Evolutionary conservation across 2,329 filamentous ascomycete genomes (phyloP).

Genomic region (Fusarium concolor): DNA sequence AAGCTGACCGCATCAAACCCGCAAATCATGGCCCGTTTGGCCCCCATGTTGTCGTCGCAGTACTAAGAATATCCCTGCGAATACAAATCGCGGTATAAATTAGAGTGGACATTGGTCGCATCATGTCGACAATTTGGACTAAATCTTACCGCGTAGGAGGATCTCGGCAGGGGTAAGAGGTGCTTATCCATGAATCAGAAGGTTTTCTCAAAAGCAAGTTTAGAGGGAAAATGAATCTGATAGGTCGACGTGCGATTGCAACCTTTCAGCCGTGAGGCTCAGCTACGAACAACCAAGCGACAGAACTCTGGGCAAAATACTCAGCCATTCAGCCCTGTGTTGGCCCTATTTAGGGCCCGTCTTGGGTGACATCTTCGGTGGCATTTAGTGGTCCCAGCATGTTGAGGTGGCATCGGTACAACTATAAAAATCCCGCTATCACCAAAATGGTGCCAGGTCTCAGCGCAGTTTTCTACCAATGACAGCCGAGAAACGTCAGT

Average conservation of each 20-base stretch:
- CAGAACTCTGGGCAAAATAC: background rate
- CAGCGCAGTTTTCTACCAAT: background rate
- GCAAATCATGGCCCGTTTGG: constrained; percentile 26
- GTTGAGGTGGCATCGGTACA: background rate
- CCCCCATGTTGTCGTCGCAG: constrained; percentile 2
- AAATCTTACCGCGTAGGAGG: background rate
- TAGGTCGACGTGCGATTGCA: fast-evolving
- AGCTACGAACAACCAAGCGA: too few species aligned
- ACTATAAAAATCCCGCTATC: background rate
- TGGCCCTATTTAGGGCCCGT: background rate
- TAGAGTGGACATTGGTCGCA: background rate
- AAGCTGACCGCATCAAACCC: constrained; percentile 30
- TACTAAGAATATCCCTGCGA: constrained; percentile 7
- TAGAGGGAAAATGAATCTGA: fast-evolving
- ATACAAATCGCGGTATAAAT: constrained; percentile 1
- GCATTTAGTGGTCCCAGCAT: background rate
- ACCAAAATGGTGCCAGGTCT: background rate
- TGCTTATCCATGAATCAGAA: background rate
- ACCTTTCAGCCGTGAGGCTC: background rate
- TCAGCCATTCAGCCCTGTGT: constrained; percentile 1
- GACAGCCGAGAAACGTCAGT: too few species aligned
- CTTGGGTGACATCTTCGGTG: background rate
- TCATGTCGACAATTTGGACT: background rate
- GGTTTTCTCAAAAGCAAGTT: background rate
- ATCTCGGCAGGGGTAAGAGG: background rate